Evolutionary conservation across 805 yeast genomes (phyloP), one percentile per base, ranked within the genome.

Genomic region (Zygoascus biomembranicola): DNA sequence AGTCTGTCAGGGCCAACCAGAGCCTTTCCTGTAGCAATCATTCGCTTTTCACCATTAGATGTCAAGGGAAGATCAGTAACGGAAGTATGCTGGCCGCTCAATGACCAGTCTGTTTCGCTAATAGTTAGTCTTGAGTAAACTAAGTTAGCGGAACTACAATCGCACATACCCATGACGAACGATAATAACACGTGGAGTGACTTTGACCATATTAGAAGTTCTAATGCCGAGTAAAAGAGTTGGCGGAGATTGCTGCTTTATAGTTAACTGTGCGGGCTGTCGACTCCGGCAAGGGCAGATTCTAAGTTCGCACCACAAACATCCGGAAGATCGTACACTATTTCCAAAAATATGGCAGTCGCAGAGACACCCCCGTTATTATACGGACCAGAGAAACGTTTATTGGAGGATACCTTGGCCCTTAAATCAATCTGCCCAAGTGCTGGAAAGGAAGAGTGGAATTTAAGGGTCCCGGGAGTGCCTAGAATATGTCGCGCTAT

Each of bases 81-180:
- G 2, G 97, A 88, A 3, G 98, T 92, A 71, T 87, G 85, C 67
- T 88, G 96, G 26, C 98, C 98, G 1, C 90, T 78, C 63, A 86
- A 83, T 47, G 97, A 90, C 98, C 98, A 90, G 68, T 84, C 95
- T 1, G 98, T 90, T 72, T 90, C 96, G 31, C 79, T 69, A 14
- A 2, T 18, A 16, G 10, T 43, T 10, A 10, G 9, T 28, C 16
- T n/a, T 43, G 18, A 49, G n/a, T n/a, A 43, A 14, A 26, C 16
- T 13, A 8, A 52, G 63, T 16, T 5, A 35, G 39, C 5, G 5
- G 16, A 4, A 35, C 5, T 35, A 5, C 39, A 13, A 13, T 35
- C 16, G 10, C 8, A 35, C 39, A 35, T 54, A 63, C 66, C 70
- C 75, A 51, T 72, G 75, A 31, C 75, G 71, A 28, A 72, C 63